A percentile compares a stretch with the other conserved stretches of the same genome.
These are phyloP conservation scores for Torrubiella hemipterigena DNA, from an alignment of 2,329 filamentous ascomycete genomes.

Conservation along the genomic window DNA sequence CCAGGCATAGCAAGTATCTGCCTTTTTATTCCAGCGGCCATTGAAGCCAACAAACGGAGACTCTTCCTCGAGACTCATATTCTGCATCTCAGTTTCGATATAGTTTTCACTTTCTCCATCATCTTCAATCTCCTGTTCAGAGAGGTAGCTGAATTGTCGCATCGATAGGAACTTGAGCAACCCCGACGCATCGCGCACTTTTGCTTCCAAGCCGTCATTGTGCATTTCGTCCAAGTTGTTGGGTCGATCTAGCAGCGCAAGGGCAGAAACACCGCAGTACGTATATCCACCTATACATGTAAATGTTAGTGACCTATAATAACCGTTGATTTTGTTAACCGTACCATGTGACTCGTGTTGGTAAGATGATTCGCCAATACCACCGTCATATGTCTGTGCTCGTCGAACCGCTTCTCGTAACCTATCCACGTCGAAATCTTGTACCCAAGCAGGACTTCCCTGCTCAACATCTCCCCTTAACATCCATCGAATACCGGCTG, in stretches of 20 bases:
- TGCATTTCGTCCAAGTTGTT: constrained; percentile 12
- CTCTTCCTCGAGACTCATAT: constrained; percentile 18
- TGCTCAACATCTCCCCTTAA: constrained; percentile 48
- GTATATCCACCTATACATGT: constrained; percentile 64
- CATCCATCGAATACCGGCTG: constrained; percentile 71
- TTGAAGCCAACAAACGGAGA: constrained; percentile 63
- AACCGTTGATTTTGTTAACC: constrained; percentile 9
- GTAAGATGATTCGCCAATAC: constrained; percentile 59
- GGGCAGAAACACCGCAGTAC: constrained; percentile 72
- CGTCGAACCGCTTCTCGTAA: constrained; percentile 59
- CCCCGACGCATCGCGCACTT: constrained; percentile 18
- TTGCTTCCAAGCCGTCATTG: constrained; percentile 13
- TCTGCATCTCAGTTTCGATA: constrained; percentile 20
- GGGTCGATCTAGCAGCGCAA: constrained; percentile 62
- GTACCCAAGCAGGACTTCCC: constrained; percentile 39
- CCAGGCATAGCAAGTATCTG: constrained; percentile 93
- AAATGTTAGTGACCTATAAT: background rate
- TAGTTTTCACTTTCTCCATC: constrained; percentile 30
- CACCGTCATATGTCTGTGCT: constrained; percentile 74
- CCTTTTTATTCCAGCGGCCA: constrained; percentile 79
- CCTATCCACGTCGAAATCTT: constrained; percentile 63
- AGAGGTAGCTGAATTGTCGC: constrained; percentile 51
- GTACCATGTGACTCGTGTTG: constrained; percentile 74
- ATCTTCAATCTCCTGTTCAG: constrained; percentile 27
- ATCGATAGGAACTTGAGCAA: constrained; percentile 46